A percentile compares a stretch with the other conserved stretches of the same genome.
Conservation (phyloP, 164 flowering plant genomes). For the Santalum album region DNA sequence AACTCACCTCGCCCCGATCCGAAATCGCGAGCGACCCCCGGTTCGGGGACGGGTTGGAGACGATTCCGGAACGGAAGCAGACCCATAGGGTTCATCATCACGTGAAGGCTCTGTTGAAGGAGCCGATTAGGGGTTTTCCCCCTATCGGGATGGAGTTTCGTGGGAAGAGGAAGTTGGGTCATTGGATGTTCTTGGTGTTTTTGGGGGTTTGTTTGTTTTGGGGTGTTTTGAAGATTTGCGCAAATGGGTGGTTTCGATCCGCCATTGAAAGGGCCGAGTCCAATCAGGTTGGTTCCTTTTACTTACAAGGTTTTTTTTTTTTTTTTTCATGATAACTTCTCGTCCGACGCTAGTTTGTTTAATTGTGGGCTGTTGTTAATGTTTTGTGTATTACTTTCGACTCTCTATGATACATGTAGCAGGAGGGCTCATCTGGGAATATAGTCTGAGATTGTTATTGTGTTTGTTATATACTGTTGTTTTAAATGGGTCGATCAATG, state of each 20-base stretch:
- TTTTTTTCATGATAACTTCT: too few relatives aligned
- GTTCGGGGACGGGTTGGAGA: conserved; percentile 31
- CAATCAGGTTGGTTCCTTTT: conserved; percentile 23
- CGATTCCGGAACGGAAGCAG: conserved; percentile 27
- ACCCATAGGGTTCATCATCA: conserved; percentile 17
- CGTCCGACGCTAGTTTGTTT: too few relatives aligned
- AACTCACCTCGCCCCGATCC: conserved; percentile 68
- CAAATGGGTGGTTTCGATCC: conserved; percentile 83
- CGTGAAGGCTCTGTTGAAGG: conserved; percentile 20
- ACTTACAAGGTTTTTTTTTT: too few relatives aligned
- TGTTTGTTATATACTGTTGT: too few relatives aligned
- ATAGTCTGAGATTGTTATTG: too few relatives aligned
- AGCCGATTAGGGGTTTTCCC: conserved; percentile 18
- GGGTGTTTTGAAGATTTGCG: conserved; percentile 78
- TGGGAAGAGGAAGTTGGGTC: conserved; percentile 66
- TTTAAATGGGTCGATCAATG: too few relatives aligned
- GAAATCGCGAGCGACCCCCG: conserved; percentile 17
- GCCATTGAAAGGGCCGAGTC: conserved; percentile 32
- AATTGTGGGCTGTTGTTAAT: too few relatives aligned
- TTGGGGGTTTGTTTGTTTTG: conserved; percentile 77
- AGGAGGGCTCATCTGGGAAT: too few relatives aligned
- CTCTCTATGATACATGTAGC: too few relatives aligned
- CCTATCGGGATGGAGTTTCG: conserved; percentile 30
- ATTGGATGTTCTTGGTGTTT: conserved; percentile 77
- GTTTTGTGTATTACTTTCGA: too few relatives aligned